Percentiles rank a stretch among this genome's conserved stretches.
Conservation (phyloP, 352 stramenopile species). For the Phytophthora ohioensis region DNA sequence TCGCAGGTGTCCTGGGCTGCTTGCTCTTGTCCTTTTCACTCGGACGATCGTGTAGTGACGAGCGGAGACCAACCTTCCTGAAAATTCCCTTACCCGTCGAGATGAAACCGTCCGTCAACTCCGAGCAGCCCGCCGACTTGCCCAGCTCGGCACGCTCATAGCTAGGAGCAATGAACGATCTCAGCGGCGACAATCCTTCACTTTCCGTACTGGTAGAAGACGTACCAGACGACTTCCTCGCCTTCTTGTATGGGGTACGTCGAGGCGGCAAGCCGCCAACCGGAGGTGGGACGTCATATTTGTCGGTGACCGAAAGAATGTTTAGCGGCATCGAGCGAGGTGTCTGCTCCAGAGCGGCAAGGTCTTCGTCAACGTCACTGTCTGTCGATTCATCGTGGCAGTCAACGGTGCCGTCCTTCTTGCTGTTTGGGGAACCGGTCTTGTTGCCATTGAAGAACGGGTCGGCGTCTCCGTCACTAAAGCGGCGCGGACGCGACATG, state of each 20-base stretch:
- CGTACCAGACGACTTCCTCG: slow-evolving; percentile 61
- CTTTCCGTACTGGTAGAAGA: slow-evolving; percentile 58
- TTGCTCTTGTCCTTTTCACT: slow-evolving; percentile 47
- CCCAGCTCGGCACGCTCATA: slow-evolving; percentile 58
- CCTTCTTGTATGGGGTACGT: slow-evolving; percentile 46
- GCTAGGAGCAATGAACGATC: slow-evolving; percentile 51
- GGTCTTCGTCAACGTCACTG: slow-evolving; percentile 37
- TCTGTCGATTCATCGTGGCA: slow-evolving; percentile 45
- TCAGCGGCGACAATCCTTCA: slow-evolving; percentile 49
- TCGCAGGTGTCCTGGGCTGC: slow-evolving; percentile 35
- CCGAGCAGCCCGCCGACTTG: slow-evolving; percentile 57
- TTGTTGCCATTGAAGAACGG: slow-evolving; percentile 64
- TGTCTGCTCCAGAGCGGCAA: slow-evolving; percentile 29
- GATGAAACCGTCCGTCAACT: slow-evolving; percentile 84
- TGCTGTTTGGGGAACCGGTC: slow-evolving; percentile 34
- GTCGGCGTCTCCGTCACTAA: slow-evolving; percentile 85
- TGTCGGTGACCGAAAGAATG: slow-evolving; percentile 45
- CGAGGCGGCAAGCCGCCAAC: slow-evolving; percentile 38
- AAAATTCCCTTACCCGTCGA: slow-evolving; percentile 90
- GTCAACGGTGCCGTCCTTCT: slow-evolving; percentile 32
- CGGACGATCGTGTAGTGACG: slow-evolving; percentile 47
- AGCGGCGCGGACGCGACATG: slow-evolving; percentile 66
- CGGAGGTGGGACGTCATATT: slow-evolving; percentile 44
- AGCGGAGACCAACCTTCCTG: slow-evolving; percentile 79
- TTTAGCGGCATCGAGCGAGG: slow-evolving; percentile 34